Evolutionary conservation across 805 yeast species (phyloP), one percentile per base, ranked within the genome.

Genomic region (Candida maesae): DNA sequence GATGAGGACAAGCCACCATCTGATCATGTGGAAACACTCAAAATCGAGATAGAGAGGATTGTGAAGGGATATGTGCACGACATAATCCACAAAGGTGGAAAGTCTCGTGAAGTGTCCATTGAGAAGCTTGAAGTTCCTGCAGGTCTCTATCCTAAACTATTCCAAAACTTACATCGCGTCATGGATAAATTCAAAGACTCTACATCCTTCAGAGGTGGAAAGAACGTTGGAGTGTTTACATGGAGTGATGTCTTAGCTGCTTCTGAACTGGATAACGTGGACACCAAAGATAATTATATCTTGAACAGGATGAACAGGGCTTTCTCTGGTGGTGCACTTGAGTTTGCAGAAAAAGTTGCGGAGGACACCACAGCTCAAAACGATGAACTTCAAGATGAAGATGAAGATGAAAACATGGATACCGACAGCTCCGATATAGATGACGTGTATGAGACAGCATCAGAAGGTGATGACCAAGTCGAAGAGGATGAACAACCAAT

Each of bases 11-110:
- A 10, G 18, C 24, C 13, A 9, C 4, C 14, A 9, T 19, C 49
- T 16, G 46, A 42, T 25, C 45, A 44, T 3, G 13, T 7, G 3
- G 38, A 35, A 13, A 19, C 27, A 7, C 25, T 46, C 9, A n/a
- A 21, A 7, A 3, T 44, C 7, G 50, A 46, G 34, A 29, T 46
- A 10, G 47, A 44, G 14, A 33, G 47, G 6, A n/a, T 44, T 9
- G 38, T 19, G 26, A 38, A 46, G 28, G 32, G 45, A 14, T 35
- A 29, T 15, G 15, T 38, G 3, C 37, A 43, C 14, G n/a, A 28
- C 4, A 15, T 7, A 6, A 15, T 28, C 18, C 31, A 28, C 18
- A 5, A n/a, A 25, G 12, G 28, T 13, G n/a, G 12, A 5, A 6
- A 4, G 6, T 5, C 6, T 13, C 8, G 17, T 6, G 19, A 28